Base-by-base conservation (phyloP, 1,284 basidiomycete genomes). In the Hemileia vastatrix region DNA sequence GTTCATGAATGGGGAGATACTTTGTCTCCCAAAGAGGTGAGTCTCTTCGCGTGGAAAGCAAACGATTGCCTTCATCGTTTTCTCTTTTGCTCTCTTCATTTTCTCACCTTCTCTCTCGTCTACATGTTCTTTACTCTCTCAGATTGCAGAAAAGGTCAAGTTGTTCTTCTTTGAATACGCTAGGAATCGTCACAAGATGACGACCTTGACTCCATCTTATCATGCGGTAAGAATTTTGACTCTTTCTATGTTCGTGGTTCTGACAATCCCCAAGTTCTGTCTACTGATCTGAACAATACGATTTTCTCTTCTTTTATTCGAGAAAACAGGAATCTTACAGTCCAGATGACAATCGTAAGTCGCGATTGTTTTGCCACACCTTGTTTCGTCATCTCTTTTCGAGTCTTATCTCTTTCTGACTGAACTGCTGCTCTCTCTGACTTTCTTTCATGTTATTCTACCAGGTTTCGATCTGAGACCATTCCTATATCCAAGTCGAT, bases 151-250 rank as follows among this genome's bases (percentile, higher is more conserved):
- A 67, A 98, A 97, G 79, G 94, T 98, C 70, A 97, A 98, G 77
- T 79, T 86, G 62, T 98, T 98, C 81, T 98, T 91, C 81, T 95
- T 93, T 72, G 90, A 94, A 76, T 86, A 99, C 71, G 94, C 94
- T 0, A 82, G 93, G 64, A 99, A 98, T 77, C 79, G 95, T 57
- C 94, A 98, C 78, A 98, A 98, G 83, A 98, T 98, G 94, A 98
- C 95, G 6, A 98, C 93, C 0, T 75, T 99, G 66, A 98, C 95
- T 1, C 95, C 94, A 1, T 83, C 89, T 2, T 97, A 98, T 70
- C 95, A 98, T 76, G 93, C 95, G 67, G 92, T 74, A 59, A 70
- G 59, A 64, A 60, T 27, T 61, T 63, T n/a, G 54, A 47, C 1
- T 63, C 59, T 64, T n/a, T 32, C 64, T 86, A 68, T 70, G 86